phyloP scores from a whole-genome alignment of 257 asterid genomes.

The Echium plantagineum region DNA sequence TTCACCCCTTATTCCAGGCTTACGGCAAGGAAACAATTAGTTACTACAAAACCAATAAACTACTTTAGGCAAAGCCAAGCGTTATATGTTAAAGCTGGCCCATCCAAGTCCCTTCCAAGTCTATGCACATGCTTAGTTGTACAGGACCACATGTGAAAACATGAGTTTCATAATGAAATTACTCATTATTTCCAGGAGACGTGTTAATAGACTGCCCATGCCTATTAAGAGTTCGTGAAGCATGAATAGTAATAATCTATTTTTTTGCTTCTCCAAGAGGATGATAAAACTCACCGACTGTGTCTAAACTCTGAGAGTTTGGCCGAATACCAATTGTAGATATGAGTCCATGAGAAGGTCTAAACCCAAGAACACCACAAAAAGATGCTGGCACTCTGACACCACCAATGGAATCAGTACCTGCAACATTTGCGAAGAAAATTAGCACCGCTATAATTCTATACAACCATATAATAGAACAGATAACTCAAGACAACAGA shows the following conservation, averaged over 20 bases:
- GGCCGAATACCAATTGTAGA: constrained; percentile 71
- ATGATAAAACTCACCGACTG: constrained; percentile 54
- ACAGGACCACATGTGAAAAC: background rate
- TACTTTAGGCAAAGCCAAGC: background rate
- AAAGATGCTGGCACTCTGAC: constrained; percentile 55
- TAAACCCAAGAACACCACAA: constrained; percentile 74
- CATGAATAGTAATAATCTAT: background rate
- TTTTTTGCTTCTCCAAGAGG: background rate
- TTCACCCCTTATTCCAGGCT: too few species aligned
- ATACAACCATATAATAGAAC: constrained; percentile 8
- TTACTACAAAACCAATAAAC: constrained; percentile 2
- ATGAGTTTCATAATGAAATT: too few species aligned
- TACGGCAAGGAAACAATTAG: background rate
- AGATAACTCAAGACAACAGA: background rate
- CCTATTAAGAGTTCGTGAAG: too few species aligned
- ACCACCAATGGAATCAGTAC: constrained; percentile 57
- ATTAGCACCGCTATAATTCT: background rate
- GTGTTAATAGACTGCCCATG: too few species aligned
- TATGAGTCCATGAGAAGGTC: constrained; percentile 75
- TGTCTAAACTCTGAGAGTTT: constrained; percentile 77
- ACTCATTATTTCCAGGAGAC: background rate
- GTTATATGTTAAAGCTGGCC: too few species aligned
- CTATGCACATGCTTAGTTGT: too few species aligned
- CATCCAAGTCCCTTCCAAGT: too few species aligned
- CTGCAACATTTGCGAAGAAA: constrained; percentile 26